Conservation (phyloP, 169 alveolate genomes). For the Plasmodium falciparum region DNA sequence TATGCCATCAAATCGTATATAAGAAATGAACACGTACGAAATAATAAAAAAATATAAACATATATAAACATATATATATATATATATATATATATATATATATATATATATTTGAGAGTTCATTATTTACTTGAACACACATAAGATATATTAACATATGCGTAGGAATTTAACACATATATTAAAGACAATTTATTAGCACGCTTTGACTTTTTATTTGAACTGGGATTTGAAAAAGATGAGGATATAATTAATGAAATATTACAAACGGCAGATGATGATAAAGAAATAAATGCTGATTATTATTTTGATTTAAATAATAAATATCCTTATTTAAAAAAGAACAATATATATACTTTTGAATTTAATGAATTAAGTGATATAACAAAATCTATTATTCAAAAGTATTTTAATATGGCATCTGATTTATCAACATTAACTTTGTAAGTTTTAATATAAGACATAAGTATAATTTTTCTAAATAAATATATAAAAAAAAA, state of each 20-base stretch:
- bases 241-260: conserved; percentile 61
- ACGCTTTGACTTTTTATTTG: conserved; percentile 69
- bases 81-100: not conserved
- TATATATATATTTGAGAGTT: not conserved
- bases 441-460: conserved; percentile 30
- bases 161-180: conserved; percentile 55
- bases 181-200: conserved; percentile 47
- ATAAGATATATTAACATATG: not conserved
- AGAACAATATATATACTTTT: conserved; percentile 26
- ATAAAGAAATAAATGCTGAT: conserved; percentile 7
- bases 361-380: conserved; percentile 62
- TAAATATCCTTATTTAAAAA: conserved; percentile 54
- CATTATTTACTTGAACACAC: not conserved
- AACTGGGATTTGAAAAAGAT: conserved; percentile 49
- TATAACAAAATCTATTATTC: conserved; percentile 51
- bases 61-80: not conserved
- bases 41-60: not conserved
- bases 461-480: too few species aligned
- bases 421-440: conserved; percentile 68
- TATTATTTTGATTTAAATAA: conserved; percentile 48
- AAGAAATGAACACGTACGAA: conserved; percentile 41
- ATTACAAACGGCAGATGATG: conserved; percentile 32
- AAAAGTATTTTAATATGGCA: conserved; percentile 68
- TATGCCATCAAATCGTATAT: conserved; percentile 53
- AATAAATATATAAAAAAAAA: too few species aligned